These are phyloP conservation scores for Hymenoscyphus occultus DNA, from an alignment of 2,329 filamentous ascomycete genomes.

Conservation along the genomic window DNA sequence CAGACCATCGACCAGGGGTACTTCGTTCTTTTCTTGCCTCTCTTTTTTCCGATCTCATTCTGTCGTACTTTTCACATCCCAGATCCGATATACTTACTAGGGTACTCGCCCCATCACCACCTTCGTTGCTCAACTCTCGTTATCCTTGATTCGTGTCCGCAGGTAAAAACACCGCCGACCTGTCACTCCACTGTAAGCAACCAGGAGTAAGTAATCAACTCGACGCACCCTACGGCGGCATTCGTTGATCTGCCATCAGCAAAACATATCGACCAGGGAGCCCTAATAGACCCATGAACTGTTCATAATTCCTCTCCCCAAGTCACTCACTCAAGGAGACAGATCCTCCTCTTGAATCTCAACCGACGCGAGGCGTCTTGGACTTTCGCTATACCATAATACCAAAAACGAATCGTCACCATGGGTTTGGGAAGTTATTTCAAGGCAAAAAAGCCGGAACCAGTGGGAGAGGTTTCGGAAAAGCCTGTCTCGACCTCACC, in stretches of 20 bases:
- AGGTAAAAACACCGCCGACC: conserved; percentile 3
- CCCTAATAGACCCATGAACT: conserved; percentile 23
- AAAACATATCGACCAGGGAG: conserved; percentile 14
- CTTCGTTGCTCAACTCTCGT: conserved; percentile 11
- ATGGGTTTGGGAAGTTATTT: conserved; percentile 66
- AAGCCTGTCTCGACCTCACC: conserved; percentile 23
- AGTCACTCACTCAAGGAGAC: conserved; percentile 31
- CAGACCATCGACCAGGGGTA: neutral
- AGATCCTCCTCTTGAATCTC: conserved; percentile 1
- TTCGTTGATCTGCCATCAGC: conserved; percentile 16
- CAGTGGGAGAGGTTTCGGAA: conserved; percentile 25
- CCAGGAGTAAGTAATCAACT: conserved; percentile 7
- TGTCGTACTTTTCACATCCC: conserved; percentile 6
- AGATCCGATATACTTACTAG: conserved; percentile 13
- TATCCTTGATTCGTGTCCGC: neutral
- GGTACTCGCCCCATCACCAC: conserved; percentile 6
- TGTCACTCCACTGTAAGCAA: neutral
- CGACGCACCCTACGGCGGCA: neutral
- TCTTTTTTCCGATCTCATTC: neutral
- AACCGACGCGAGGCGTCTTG: conserved; percentile 22
- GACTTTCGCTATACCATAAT: conserved; percentile 14
- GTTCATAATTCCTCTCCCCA: conserved; percentile 22
- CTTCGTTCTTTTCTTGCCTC: neutral
- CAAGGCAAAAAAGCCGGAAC: conserved; percentile 49
- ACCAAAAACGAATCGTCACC: conserved; percentile 27